Evolutionary conservation across 2,329 filamentous ascomycete genomes (phyloP).

Genomic region (Eutypa lata): DNA sequence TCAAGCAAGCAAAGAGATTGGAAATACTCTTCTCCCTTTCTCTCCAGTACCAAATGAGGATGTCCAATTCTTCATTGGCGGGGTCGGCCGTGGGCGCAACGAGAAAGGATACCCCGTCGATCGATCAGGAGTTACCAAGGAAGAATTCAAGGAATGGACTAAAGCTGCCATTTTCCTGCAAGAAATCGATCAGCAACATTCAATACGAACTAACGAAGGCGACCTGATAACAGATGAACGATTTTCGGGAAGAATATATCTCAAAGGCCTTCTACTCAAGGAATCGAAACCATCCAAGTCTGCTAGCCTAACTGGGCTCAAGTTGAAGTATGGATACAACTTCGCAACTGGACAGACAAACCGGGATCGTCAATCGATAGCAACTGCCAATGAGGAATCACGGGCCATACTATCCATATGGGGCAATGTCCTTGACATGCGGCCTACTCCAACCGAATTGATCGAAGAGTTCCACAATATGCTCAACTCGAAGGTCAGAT

Average conservation of each 20-base stretch:
- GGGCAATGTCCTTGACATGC: slow-evolving; percentile 10
- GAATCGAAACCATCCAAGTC: slow-evolving; percentile 7
- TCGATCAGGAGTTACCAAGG: slow-evolving; percentile 4
- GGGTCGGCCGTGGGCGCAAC: slow-evolving; percentile 6
- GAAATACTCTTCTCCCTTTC: slow-evolving; percentile 11
- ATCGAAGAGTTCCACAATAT: slow-evolving; percentile 12
- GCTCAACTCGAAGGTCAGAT: slow-evolving; percentile 14
- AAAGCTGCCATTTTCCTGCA: slow-evolving; percentile 19
- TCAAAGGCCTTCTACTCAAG: slow-evolving; percentile 20
- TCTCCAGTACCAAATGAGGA: slow-evolving; percentile 4
- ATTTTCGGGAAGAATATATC: slow-evolving; percentile 20
- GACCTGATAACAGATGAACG: slow-evolving; percentile 15
- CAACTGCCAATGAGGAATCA: slow-evolving; percentile 10
- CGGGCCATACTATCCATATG: slow-evolving; percentile 19
- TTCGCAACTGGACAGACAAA: slow-evolving; percentile 18
- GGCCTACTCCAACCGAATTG: slow-evolving; percentile 4
- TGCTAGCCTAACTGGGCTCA: slow-evolving; percentile 19
- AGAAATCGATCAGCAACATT: background rate
- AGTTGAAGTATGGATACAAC: slow-evolving; percentile 21
- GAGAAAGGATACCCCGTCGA: slow-evolving; percentile 3
- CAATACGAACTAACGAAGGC: slow-evolving; percentile 9
- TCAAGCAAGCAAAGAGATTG: slow-evolving; percentile 1
- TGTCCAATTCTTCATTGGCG: slow-evolving; percentile 23
- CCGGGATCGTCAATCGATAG: slow-evolving; percentile 19
- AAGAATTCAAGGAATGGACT: slow-evolving; percentile 16